Conservation (phyloP, 371 early-diverging fungal genomes). For the Lichtheimia ramosa region DNA sequence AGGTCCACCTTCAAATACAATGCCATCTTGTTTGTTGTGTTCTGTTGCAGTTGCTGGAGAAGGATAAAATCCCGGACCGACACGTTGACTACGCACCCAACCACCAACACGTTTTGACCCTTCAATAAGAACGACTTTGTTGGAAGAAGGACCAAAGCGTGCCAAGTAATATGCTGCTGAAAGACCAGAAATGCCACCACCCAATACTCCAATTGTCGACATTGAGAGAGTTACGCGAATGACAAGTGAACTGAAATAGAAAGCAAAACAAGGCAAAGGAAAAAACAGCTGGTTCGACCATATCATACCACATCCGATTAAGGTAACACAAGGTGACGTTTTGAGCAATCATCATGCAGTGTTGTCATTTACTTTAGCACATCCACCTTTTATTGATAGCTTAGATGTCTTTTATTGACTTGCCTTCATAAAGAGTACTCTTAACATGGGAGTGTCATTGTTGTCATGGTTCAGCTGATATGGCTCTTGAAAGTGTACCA, state of each 20-base stretch:
- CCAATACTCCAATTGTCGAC: constrained; percentile 67
- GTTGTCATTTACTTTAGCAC: too few relatives aligned
- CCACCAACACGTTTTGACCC: constrained; percentile 77
- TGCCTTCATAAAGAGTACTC: too few relatives aligned
- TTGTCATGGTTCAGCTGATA: too few relatives aligned
- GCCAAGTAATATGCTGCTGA: constrained; percentile 84
- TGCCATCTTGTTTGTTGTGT: constrained; percentile 16
- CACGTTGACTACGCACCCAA: constrained; percentile 76
- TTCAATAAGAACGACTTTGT: constrained; percentile 75
- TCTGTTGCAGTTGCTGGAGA: constrained; percentile 7
- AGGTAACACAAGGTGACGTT: too few relatives aligned
- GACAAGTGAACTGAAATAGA: not conserved
- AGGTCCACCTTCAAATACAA: constrained; percentile 88
- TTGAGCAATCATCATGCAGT: too few relatives aligned
- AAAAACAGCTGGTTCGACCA: too few relatives aligned
- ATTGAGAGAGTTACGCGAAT: not conserved
- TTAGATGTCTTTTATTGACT: too few relatives aligned
- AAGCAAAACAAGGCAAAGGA: not conserved
- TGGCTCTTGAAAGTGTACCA: too few relatives aligned
- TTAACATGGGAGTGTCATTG: too few relatives aligned
- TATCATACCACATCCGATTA: too few relatives aligned
- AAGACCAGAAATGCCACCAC: constrained; percentile 93
- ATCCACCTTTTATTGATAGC: too few relatives aligned
- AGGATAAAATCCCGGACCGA: constrained; percentile 25
- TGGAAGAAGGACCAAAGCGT: constrained; percentile 46